Evolutionary conservation across 495 filamentous ascomycete species (phyloP).

Genomic region (Xylaria sp.): DNA sequence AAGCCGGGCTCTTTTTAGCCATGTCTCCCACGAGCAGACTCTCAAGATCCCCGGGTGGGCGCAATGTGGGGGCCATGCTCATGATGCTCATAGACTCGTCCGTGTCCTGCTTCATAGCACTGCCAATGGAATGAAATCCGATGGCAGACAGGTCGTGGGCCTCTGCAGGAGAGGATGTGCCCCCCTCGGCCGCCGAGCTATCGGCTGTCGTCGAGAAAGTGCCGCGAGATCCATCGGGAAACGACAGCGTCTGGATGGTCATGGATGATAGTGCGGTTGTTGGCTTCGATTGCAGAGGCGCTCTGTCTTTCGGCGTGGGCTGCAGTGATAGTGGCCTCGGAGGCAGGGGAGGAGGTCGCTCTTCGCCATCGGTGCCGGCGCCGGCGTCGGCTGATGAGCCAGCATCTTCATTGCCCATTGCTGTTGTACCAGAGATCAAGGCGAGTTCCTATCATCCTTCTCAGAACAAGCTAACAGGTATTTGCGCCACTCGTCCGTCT

Average conservation of each 20-base stretch:
- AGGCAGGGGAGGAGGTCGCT: conserved; percentile 68
- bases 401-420: conserved; percentile 37
- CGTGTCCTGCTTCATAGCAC: conserved; percentile 50
- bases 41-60: conserved; percentile 76
- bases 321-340: conserved; percentile 63
- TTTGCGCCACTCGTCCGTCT: conserved; percentile 9
- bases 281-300: conserved; percentile 69
- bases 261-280: conserved; percentile 81
- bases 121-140: conserved; percentile 32
- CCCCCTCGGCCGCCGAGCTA: conserved; percentile 39
- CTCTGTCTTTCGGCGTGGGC: conserved; percentile 35
- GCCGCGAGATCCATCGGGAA: conserved; percentile 69
- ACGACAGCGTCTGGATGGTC: conserved; percentile 76
- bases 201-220: conserved; percentile 60
- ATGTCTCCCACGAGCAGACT: conserved; percentile 79
- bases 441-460: conserved; percentile 35
- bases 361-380: conserved; percentile 42
- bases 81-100: conserved; percentile 83
- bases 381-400: conserved; percentile 30
- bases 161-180: conserved; percentile 38
- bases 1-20: conserved; percentile 63
- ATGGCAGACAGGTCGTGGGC: conserved; percentile 41
- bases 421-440: conserved; percentile 32
- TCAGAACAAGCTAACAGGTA: conserved; percentile 13
- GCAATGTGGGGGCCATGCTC: conserved; percentile 80